A percentile compares a stretch with the other conserved stretches of the same genome.
phyloP scores from a whole-genome alignment of 805 yeast genomes.

The Saturnispora sekii region DNA sequence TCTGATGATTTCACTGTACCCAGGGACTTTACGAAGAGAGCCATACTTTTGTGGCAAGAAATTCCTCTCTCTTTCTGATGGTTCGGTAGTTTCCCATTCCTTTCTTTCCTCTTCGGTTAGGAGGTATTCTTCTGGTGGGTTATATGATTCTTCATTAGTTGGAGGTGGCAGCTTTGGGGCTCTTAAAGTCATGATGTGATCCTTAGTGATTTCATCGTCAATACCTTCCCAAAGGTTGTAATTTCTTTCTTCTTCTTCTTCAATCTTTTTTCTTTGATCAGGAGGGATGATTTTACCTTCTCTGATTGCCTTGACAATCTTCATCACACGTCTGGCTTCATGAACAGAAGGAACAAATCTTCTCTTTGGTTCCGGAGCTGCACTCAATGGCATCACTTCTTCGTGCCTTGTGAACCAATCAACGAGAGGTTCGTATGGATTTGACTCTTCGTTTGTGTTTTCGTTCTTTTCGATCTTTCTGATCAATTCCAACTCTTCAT shows the following conservation, averaged over 20 bases:
- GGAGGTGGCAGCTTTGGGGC: conserved; percentile 97
- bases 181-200: conserved; percentile 83
- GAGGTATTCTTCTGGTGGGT: conserved; percentile 94
- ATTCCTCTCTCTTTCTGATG: conserved; percentile 67
- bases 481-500: conserved; percentile 84
- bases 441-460: conserved; percentile 64
- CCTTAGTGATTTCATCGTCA: conserved; percentile 43
- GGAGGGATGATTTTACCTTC: conserved; percentile 90
- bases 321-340: conserved; percentile 94
- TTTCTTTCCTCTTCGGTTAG: conserved; percentile 67
- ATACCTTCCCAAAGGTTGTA: conserved; percentile 80
- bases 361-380: conserved; percentile 94
- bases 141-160: conserved; percentile 90
- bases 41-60: conserved; percentile 74
- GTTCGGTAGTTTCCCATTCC: conserved; percentile 60
- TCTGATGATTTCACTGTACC: conserved; percentile 73
- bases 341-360: conserved; percentile 94
- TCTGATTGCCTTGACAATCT: conserved; percentile 90
- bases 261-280: conserved; percentile 39
- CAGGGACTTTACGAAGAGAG: conserved; percentile 87
- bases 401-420: conserved; percentile 90
- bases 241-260: conserved; percentile 35
- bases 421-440: conserved; percentile 88
- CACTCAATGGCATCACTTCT: conserved; percentile 85
- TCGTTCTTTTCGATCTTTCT: conserved; percentile 78